Conservation (phyloP, 1,139 yeast species). For the Wickerhamiella pararugosa region DNA sequence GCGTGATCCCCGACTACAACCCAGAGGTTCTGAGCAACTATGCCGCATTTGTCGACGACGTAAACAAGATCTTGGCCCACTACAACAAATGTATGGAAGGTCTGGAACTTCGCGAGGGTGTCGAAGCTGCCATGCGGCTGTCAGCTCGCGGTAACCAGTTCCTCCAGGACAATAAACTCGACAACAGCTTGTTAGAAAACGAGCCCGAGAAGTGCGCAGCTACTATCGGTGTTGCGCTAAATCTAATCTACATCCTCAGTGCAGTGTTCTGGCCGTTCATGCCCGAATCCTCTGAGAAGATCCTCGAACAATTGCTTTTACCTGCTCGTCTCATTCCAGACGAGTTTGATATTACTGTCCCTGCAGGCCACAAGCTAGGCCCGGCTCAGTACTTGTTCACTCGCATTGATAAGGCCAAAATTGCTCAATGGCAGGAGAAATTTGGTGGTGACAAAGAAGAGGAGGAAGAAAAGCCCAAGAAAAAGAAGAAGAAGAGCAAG, state of each 20-base stretch:
- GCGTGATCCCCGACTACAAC: constrained; percentile 59
- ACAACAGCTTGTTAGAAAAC: constrained; percentile 66
- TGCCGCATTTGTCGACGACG: constrained; percentile 27
- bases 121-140: constrained; percentile 80
- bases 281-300: constrained; percentile 67
- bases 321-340: constrained; percentile 71
- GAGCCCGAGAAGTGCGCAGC: constrained; percentile 77
- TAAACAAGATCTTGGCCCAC: constrained; percentile 42
- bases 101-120: constrained; percentile 71
- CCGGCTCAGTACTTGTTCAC: constrained; percentile 82
- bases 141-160: constrained; percentile 90
- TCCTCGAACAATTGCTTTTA: constrained; percentile 65
- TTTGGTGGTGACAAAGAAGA: constrained; percentile 44
- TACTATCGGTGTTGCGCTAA: constrained; percentile 81
- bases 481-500: constrained; percentile 13
- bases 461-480: constrained; percentile 8
- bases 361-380: constrained; percentile 76
- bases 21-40: constrained; percentile 27
- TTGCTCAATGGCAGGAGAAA: constrained; percentile 72
- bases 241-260: constrained; percentile 69
- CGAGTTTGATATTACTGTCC: constrained; percentile 49
- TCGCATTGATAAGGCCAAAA: constrained; percentile 80
- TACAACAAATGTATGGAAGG: constrained; percentile 66
- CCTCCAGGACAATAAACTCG: constrained; percentile 89
- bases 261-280: constrained; percentile 75